Evolutionary conservation across 257 asterid species (phyloP).

Genomic region (Paraleonurus japonicus): DNA sequence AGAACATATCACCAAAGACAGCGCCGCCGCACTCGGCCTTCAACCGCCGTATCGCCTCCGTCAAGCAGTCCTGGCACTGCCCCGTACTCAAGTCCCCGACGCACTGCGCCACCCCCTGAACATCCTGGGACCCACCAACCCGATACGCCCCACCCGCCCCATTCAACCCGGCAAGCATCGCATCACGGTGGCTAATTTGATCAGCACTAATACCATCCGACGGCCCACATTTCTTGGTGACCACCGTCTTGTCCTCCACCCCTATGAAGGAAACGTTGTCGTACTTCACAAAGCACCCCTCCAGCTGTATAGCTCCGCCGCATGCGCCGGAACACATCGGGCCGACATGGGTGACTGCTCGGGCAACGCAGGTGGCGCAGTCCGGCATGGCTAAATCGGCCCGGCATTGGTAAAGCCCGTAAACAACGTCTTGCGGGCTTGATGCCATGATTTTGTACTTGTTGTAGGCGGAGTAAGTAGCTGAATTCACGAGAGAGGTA

Average conservation of each 20-base stretch:
- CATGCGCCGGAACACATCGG: conserved; percentile 55
- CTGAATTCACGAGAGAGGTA: conserved; percentile 81
- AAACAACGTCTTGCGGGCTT: conserved; percentile 50
- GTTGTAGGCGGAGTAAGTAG: conserved; percentile 89
- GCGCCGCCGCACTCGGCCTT: conserved; percentile 92
- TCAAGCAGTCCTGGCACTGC: conserved; percentile 84
- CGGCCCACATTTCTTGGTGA: conserved; percentile 87
- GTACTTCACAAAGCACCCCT: conserved; percentile 83
- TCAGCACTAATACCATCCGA: conserved; percentile 52
- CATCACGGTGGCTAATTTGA: conserved; percentile 62
- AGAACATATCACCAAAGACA: conserved; percentile 81
- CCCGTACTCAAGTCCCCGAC: conserved; percentile 79
- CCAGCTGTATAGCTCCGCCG: conserved; percentile 80
- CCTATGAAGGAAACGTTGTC: conserved; percentile 74
- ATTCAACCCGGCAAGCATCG: conserved; percentile 54
- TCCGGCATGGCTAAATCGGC: conserved; percentile 92
- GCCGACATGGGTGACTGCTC: conserved; percentile 55
- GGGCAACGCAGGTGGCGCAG: conserved; percentile 82
- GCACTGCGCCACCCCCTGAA: conserved; percentile 90
- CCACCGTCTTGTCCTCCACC: conserved; percentile 76
- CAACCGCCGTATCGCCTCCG: conserved; percentile 77
- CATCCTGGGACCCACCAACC: conserved; percentile 70
- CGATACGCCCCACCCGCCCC: conserved; percentile 72
- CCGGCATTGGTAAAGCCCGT: conserved; percentile 83
- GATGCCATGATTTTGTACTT: conserved; percentile 68